phyloP scores from a whole-genome alignment of 2,329 filamentous ascomycete species.

The Calonectria honghensis region DNA sequence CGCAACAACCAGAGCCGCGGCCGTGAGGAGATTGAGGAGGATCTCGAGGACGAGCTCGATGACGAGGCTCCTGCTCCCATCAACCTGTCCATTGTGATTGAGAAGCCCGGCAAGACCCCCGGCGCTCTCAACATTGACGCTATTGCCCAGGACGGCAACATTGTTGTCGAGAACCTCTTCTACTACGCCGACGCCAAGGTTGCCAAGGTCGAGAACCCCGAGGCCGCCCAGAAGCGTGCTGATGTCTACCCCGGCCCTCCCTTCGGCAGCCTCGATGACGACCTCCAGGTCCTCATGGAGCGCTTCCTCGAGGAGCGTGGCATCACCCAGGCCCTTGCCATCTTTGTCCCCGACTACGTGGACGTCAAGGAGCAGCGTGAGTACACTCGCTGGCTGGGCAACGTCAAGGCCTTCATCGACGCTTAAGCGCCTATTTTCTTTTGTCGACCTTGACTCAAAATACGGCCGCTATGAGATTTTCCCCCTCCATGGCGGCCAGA shows the following conservation, averaged over 20 bases:
- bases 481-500: not conserved
- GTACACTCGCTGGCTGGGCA: slow-evolving; percentile 92
- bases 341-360: slow-evolving; percentile 97
- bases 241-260: slow-evolving; percentile 92
- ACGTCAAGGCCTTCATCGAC: slow-evolving; percentile 90
- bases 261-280: slow-evolving; percentile 95
- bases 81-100: slow-evolving; percentile 89
- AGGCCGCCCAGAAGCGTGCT: slow-evolving; percentile 84
- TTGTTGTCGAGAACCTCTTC: slow-evolving; percentile 93
- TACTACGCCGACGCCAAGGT: slow-evolving; percentile 88
- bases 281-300: slow-evolving; percentile 94
- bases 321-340: slow-evolving; percentile 88
- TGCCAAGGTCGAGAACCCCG: slow-evolving; percentile 84
- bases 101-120: slow-evolving; percentile 82
- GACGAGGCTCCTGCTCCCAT: slow-evolving; percentile 82
- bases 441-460: slow-evolving; percentile 1
- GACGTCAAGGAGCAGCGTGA: slow-evolving; percentile 99
- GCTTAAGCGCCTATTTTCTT: slow-evolving; percentile 67
- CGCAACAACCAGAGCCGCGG: slow-evolving; percentile 73
- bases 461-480: not conserved
- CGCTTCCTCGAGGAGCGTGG: slow-evolving; percentile 96
- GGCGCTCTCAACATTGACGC: slow-evolving; percentile 93
- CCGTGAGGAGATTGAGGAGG: slow-evolving; percentile 70
- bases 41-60: slow-evolving; percentile 69
- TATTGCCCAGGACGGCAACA: slow-evolving; percentile 87